A percentile compares a stretch with the other conserved stretches of the same genome.
Evolutionary conservation across 1,139 yeast species (phyloP).

Genomic region (Candida sp.): DNA sequence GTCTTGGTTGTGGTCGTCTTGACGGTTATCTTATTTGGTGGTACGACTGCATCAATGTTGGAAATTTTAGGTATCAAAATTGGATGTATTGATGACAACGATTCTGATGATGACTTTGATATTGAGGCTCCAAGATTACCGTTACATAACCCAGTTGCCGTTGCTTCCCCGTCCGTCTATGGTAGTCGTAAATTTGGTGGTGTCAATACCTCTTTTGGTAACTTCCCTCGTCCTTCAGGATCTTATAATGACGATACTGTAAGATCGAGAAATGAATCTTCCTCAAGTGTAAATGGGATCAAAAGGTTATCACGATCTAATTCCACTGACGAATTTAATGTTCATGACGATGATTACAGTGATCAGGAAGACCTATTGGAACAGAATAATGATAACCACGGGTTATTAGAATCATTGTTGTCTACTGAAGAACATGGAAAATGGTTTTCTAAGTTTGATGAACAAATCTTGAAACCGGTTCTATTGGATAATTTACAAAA

Average conservation of each 20-base stretch:
- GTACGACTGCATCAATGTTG: constrained; percentile 97
- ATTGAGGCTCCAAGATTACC: constrained; percentile 70
- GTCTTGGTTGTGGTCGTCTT: constrained; percentile 95
- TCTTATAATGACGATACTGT: constrained; percentile 14
- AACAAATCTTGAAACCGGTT: constrained; percentile 92
- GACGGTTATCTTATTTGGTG: constrained; percentile 95
- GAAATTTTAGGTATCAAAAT: constrained; percentile 91
- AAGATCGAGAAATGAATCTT: constrained; percentile 26
- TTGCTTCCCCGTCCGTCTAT: constrained; percentile 2
- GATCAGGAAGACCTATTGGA: constrained; percentile 4
- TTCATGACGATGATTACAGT: constrained; percentile 28
- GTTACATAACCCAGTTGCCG: constrained; percentile 6
- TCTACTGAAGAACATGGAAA: constrained; percentile 76
- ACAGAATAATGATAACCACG: constrained; percentile 11
- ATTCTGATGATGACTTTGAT: constrained; percentile 91
- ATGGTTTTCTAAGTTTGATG: constrained; percentile 95
- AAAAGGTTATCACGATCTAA: constrained; percentile 1
- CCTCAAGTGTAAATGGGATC: constrained; percentile 12
- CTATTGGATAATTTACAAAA: constrained; percentile 58
- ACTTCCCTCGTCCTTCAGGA: constrained; percentile 1
- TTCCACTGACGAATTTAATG: constrained; percentile 10
- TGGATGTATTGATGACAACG: constrained; percentile 77
- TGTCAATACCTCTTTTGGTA: constrained; percentile 5
- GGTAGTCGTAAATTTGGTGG: constrained; percentile 1
- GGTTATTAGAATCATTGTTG: constrained; percentile 40